Evolutionary conservation across 306 rosid species (phyloP), one percentile per base, ranked within the genome.

Genomic region (Cyamopsis tetragonoloba): DNA sequence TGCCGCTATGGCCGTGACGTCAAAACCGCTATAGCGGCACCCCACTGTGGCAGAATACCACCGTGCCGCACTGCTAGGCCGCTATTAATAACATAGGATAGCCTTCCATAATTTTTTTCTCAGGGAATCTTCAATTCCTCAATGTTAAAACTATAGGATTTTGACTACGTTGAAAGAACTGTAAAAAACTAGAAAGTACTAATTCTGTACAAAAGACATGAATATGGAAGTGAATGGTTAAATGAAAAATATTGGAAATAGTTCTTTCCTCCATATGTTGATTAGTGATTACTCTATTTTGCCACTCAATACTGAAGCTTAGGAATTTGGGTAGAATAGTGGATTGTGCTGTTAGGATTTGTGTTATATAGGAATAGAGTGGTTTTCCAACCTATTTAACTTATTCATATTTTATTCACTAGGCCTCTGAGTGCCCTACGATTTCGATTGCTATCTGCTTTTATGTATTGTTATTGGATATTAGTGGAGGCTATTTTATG

Each of bases 321-420:
- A 28, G 28, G 24, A 20, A 41, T 49, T 49, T 65, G 54, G 34
- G 42, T 19, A 42, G 68, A 62, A 55, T 23, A 48, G 38, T 47
- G 27, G 48, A 56, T 5, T 48, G 30, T 35, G 47, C 37, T 75
- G 23, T 67, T 42, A n/a, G 66, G 19, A 53, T 38, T 46, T 68
- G 59, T 62, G 61, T 55, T 38, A 14, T 58, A 28, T 13, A 39
- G 14, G 63, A 17, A 26, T 47, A 13, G 32, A 38, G 43, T 58
- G 13, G 15, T 58, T 78, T 66, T 51, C 62, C 61, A 41, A 59
- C 10, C 9, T 39, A 42, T 42, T 50, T 23, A 53, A 42, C 32
- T 50, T 23, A 53, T 66, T 41, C 56, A 66, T 41, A 58, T 9
- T 66, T 66, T 50, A 5, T 42, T 68, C 56, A 34, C 34, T 4